Evolutionary conservation across 345 rosid genomes (phyloP).

Genomic region (Eucalyptus cloeziana): DNA sequence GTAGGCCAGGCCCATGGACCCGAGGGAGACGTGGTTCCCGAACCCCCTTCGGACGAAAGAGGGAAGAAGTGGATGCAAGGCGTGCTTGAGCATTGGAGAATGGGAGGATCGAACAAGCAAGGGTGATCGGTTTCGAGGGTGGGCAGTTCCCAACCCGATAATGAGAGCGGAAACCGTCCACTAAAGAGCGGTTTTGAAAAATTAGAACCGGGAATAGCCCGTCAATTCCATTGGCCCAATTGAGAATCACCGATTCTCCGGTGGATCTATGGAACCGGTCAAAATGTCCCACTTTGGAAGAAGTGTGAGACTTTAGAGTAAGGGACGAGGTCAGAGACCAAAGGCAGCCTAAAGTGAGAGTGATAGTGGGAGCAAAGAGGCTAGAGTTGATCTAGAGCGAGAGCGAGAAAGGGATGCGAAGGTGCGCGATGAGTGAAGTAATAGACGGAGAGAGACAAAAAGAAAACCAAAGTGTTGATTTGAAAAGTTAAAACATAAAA

Average conservation of each 20-base stretch:
- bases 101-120: neutral
- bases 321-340: neutral
- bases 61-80: neutral
- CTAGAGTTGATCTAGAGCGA: neutral
- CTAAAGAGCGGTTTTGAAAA: too few relatives aligned
- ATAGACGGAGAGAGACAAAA: neutral
- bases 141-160: neutral
- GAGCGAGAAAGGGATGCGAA: neutral
- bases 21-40: neutral
- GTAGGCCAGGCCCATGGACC: neutral
- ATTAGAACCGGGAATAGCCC: too few relatives aligned
- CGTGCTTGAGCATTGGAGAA: neutral
- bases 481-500: too few relatives aligned
- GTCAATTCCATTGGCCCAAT: too few relatives aligned
- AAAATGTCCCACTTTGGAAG: neutral
- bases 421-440: fast-evolving
- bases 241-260: fast-evolving
- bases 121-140: neutral
- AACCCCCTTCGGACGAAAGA: neutral
- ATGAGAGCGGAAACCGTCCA: fast-evolving
- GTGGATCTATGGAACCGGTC: fast-evolving
- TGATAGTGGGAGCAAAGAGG: neutral
- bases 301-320: neutral
- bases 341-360: neutral
- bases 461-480: too few relatives aligned